Percentiles rank a stretch among this genome's conserved stretches.
Conservation (phyloP, 805 yeast species). For the Pichia californica region DNA sequence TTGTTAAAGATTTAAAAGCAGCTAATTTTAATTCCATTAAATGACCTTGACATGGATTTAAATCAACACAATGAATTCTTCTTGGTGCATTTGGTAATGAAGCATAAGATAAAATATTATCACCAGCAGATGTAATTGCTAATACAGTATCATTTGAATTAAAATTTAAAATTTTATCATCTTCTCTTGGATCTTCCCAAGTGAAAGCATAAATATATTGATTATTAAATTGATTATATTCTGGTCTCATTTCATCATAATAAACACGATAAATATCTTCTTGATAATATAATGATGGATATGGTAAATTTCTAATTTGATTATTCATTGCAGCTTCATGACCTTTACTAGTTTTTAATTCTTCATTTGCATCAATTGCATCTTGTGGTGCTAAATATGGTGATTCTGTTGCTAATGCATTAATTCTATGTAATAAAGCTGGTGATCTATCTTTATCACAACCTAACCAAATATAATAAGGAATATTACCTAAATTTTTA, state of each 20-base stretch:
- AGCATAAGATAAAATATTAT: constrained; percentile 71
- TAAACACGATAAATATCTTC: constrained; percentile 72
- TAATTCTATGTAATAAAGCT: constrained; percentile 46
- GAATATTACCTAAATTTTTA: constrained; percentile 61
- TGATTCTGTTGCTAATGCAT: constrained; percentile 73
- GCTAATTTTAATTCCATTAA: constrained; percentile 75
- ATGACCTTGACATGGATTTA: constrained; percentile 80
- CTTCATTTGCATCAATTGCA: constrained; percentile 15
- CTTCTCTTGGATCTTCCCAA: constrained; percentile 89
- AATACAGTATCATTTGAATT: constrained; percentile 62
- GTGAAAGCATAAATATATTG: constrained; percentile 85
- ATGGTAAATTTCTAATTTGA: constrained; percentile 60
- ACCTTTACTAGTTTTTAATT: constrained; percentile 53
- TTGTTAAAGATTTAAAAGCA: constrained; percentile 48
- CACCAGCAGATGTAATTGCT: constrained; percentile 85
- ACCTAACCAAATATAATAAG: constrained; percentile 81
- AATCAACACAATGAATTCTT: constrained; percentile 77
- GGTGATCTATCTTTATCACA: constrained; percentile 52
- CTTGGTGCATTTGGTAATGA: constrained; percentile 65
- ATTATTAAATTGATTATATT: constrained; percentile 63
- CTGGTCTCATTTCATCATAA: constrained; percentile 64
- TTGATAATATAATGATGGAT: constrained; percentile 77
- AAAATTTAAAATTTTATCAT: constrained; percentile 57
- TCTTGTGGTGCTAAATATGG: constrained; percentile 67
- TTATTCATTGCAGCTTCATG: constrained; percentile 69